Percentiles rank a stretch among this genome's conserved stretches.
Conservation (phyloP, 495 filamentous ascomycete species). For the Lophiotrema nucula region DNA sequence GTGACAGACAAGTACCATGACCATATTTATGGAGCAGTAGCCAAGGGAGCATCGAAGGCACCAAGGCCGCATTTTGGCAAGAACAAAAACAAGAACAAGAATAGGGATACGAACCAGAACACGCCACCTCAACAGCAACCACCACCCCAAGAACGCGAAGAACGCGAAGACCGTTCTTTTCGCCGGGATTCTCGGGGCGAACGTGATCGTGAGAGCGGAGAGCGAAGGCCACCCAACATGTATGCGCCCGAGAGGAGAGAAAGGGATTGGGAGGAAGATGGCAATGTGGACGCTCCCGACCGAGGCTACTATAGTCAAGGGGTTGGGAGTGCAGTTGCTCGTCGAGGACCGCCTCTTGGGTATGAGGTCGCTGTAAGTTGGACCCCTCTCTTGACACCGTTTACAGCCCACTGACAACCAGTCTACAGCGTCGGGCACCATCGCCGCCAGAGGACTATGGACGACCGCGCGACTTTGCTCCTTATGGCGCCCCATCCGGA, state of each 20-base stretch:
- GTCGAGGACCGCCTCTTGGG: no score
- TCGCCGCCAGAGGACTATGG: no score
- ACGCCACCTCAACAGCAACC: background rate
- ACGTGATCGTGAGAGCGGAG: background rate
- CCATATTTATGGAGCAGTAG: background rate
- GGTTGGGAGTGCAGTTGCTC: background rate
- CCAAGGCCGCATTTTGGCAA: slow-evolving; percentile 7
- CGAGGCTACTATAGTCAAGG: background rate
- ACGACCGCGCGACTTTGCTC: background rate
- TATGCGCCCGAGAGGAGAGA: slow-evolving; percentile 1
- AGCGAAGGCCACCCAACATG: background rate
- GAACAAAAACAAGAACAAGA: background rate
- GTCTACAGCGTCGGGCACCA: slow-evolving; percentile 3
- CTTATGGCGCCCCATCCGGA: no score
- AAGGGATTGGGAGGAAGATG: background rate
- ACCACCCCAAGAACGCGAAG: background rate
- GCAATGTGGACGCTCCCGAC: background rate
- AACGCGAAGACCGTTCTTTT: background rate
- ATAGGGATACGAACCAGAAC: background rate
- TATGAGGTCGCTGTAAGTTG: slow-evolving; percentile 7
- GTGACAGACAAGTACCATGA: slow-evolving; percentile 22
- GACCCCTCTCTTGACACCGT: background rate
- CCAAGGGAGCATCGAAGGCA: slow-evolving; percentile 1
- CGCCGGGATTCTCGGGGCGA: background rate
- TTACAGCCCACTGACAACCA: background rate